Base-by-base conservation (phyloP, 2,329 filamentous ascomycete genomes). In the Aspergillus novofumigatus region DNA sequence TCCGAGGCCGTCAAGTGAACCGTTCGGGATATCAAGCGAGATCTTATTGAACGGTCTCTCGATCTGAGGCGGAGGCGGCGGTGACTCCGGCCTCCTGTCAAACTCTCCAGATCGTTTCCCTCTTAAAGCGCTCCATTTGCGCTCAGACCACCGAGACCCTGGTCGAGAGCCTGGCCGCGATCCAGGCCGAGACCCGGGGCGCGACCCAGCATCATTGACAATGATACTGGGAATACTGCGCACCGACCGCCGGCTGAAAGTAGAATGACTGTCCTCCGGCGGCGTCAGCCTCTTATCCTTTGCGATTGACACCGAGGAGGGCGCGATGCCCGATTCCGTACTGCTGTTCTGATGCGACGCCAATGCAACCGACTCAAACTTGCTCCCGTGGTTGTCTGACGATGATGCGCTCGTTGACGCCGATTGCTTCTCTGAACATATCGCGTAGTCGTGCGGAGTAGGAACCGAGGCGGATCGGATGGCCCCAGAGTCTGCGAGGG, bases 11-110 rank as follows among this genome's bases (percentile, higher is more conserved):
- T 82, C 81, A 49, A 85, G 77, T 54, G 74, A 77, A 38, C 77
- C 77, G 2, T 77, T 80, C 4, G 84, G 83, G 56, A 86, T 84
- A 59, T 81, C 75, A 59, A 83, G 77, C 42, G 80, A 77, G 45
- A 86, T 79, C 44, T 77, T 77, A 54, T 75, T 72, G 65, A 83
- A 83, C 1, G 71, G 64, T 4, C 63, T 56, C 51, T 73, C 67
- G 23, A 69, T 67, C n/a, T 60, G 68, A 32, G 71, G 68, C 32
- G 72, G 67, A 29, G 72, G 72, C 20, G 72, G 71, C 3, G 69
- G 65, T 25, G 69, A 65, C 32, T 72, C 69, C 9, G 60, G 56
- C 48, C 69, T 67, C 48, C 64, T 64, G 52, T 71, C 68, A 28
- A 70, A 65, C 42, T 75, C 73, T n/a, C 54, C 58, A 11, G 72